Conservation (phyloP, 352 stramenopile genomes). For the Phytophthora tubulina region DNA sequence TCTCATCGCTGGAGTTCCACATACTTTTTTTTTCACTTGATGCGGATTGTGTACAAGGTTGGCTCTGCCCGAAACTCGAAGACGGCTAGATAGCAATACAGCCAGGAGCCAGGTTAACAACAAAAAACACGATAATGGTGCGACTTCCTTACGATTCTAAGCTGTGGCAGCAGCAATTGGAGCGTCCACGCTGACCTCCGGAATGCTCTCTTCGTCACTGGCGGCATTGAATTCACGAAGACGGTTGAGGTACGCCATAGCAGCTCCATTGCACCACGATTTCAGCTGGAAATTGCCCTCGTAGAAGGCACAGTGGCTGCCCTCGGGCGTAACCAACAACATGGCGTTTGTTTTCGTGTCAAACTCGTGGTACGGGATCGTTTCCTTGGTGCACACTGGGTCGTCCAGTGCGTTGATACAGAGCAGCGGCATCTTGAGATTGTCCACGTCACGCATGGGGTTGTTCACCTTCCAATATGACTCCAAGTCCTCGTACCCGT, state of each 20-base stretch:
- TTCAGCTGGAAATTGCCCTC: constrained; percentile 68
- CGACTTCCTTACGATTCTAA: constrained; percentile 25
- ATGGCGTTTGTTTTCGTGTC: constrained; percentile 58
- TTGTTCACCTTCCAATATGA: constrained; percentile 81
- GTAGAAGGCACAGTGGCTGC: constrained; percentile 84
- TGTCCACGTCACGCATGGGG: constrained; percentile 71
- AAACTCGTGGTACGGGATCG: constrained; percentile 74
- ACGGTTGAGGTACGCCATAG: constrained; percentile 72
- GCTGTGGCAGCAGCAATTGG: constrained; percentile 25
- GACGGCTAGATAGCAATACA: too few species aligned
- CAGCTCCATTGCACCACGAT: constrained; percentile 68
- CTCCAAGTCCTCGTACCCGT: constrained; percentile 74
- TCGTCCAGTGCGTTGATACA: constrained; percentile 86
- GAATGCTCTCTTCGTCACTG: constrained; percentile 10
- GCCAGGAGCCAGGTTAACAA: too few species aligned
- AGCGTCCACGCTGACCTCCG: background rate
- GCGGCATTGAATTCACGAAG: constrained; percentile 54
- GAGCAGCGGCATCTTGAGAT: constrained; percentile 65
- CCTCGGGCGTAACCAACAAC: constrained; percentile 63
- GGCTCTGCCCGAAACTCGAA: too few species aligned
- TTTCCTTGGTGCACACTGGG: constrained; percentile 80
- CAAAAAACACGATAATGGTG: constrained; percentile 12
- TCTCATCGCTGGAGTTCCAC: too few species aligned
- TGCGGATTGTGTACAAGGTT: too few species aligned
- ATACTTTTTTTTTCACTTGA: too few species aligned